These are phyloP conservation scores for Pseudocercospora ulei DNA, from an alignment of 2,329 filamentous ascomycete genomes.

Conservation along the genomic window DNA sequence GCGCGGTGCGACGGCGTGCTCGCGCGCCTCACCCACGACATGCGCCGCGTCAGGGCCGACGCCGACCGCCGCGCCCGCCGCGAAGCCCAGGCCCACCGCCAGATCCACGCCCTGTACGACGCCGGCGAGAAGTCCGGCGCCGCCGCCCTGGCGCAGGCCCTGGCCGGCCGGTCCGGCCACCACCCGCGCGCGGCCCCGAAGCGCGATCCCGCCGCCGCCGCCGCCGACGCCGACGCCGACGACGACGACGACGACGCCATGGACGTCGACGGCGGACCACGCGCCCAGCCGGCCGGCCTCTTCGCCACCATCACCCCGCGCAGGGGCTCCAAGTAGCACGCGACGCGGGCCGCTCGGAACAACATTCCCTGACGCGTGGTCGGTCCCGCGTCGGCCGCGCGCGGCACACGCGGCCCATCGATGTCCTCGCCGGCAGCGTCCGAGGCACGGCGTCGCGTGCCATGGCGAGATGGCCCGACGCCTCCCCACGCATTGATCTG, in stretches of 20 bases:
- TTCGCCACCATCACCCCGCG: too few relatives aligned
- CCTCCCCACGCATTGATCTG: too few relatives aligned
- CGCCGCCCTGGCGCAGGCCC: slow-evolving; percentile 9
- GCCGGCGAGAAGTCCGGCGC: slow-evolving; percentile 19
- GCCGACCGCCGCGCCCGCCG: slow-evolving; percentile 38
- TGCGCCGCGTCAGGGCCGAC: slow-evolving; percentile 51
- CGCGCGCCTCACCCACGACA: slow-evolving; percentile 63
- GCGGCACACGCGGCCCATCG: too few relatives aligned
- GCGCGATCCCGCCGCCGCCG: too few relatives aligned
- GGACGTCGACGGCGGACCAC: slow-evolving; percentile 29
- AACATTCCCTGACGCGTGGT: too few relatives aligned
- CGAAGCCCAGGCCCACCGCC: slow-evolving; percentile 37
- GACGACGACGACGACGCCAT: slow-evolving; percentile 32
- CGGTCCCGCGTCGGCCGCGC: too few relatives aligned
- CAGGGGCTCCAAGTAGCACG: too few relatives aligned
- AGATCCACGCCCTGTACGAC: slow-evolving; percentile 33
- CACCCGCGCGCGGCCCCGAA: slow-evolving; percentile 16
- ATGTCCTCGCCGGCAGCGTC: too few relatives aligned
- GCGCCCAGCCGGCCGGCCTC: slow-evolving; percentile 9
- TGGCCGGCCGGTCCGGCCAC: slow-evolving; percentile 11
- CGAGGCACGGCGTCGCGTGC: too few relatives aligned
- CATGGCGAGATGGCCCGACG: too few relatives aligned
- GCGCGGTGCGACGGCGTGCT: slow-evolving; percentile 67
- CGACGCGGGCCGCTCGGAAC: too few relatives aligned
- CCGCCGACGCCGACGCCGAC: slow-evolving; percentile 24